phyloP scores from a whole-genome alignment of 1,284 basidiomycete species.

The Caloboletus firmus region DNA sequence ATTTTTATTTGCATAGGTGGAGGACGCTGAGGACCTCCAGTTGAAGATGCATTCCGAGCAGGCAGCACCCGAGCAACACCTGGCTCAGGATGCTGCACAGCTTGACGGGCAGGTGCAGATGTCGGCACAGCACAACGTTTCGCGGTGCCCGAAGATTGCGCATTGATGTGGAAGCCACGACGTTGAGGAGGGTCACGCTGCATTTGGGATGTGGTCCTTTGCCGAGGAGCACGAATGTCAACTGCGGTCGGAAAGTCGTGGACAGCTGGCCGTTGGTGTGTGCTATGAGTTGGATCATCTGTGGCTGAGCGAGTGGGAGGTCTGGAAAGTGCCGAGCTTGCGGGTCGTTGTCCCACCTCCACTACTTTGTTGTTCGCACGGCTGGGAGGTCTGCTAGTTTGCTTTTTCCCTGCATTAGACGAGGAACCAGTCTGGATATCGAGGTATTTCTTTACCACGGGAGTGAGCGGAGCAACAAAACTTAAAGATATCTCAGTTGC shows the following conservation, averaged over 20 bases:
- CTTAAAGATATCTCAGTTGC: conserved; percentile 39
- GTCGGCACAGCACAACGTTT: conserved; percentile 24
- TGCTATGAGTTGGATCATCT: not conserved
- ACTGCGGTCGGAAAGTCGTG: not conserved
- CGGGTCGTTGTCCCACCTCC: conserved; percentile 11
- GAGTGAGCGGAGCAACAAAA: conserved; percentile 72
- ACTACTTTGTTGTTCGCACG: conserved; percentile 19
- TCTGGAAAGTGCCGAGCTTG: conserved; percentile 14
- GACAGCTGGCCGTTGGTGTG: conserved; percentile 9
- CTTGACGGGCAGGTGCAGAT: conserved; percentile 14
- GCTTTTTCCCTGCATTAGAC: conserved; percentile 14
- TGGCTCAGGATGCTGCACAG: conserved; percentile 9
- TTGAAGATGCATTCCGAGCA: conserved; percentile 7
- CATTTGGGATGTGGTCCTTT: conserved; percentile 23
- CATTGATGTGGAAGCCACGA: conserved; percentile 16
- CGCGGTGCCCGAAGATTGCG: conserved; percentile 22
- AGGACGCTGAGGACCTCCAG: conserved; percentile 31
- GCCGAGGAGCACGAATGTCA: conserved; percentile 15
- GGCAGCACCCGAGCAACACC: conserved; percentile 9
- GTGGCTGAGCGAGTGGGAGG: conserved; percentile 9
- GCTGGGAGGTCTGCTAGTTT: conserved; percentile 28
- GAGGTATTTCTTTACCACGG: conserved; percentile 76
- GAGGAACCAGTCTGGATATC: conserved; percentile 48
- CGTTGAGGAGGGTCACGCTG: conserved; percentile 18
- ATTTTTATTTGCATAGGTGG: conserved; percentile 28